Base-by-base conservation (phyloP, 2,329 filamentous ascomycete genomes). In the Meredithiella fracta region DNA sequence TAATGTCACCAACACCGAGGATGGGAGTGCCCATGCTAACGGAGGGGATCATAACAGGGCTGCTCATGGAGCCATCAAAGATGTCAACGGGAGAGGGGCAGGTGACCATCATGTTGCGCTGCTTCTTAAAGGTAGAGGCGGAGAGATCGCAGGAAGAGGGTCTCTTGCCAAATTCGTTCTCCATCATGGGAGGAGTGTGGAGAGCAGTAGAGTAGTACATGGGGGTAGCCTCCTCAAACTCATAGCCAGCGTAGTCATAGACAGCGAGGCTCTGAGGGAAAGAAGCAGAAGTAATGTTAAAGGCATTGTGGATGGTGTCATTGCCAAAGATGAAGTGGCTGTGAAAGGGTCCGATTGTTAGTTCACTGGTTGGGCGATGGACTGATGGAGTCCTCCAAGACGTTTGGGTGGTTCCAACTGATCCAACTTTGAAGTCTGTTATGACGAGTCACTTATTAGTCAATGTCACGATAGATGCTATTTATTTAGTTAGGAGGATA, bases 141-240 rank as follows among this genome's bases (percentile, higher is more conserved):
- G 59, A 40, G n/a, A 59, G 29, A 47, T 60, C 59, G 20, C 57
- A 47, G 31, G 44, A 53, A 25, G 56, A 54, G 17, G 57, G 51
- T 55, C 59, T 56, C 37, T 56, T 54, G 26, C 53, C 44, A 34
- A 54, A 56, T n/a, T 51, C 47, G 29, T 59, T 55, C 38, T 47
- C 34, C 56, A 50, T 49, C 26, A 34, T 17, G 29, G n/a, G 29
- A 25, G 55, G 42, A 25, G 50, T 50, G 20, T 49, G 51, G 26
- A 53, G 31, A 20, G 37, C 42, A 26, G 51, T 53, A n/a, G 11
- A 6, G 20, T 55, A 49, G 50, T 58, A 58, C 9, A 44, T n/a
- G 17, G 51, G 40, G 8, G n/a, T n/a, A n/a, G n/a, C n/a, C 4
- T 58, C 57, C 7, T 55, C 56, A 42, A 55, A 5, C 14, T 53